A percentile compares a stretch with the other conserved stretches of the same genome.
Evolutionary conservation across 345 rosid genomes (phyloP).

Genomic region (Eucalyptus pauciflora): DNA sequence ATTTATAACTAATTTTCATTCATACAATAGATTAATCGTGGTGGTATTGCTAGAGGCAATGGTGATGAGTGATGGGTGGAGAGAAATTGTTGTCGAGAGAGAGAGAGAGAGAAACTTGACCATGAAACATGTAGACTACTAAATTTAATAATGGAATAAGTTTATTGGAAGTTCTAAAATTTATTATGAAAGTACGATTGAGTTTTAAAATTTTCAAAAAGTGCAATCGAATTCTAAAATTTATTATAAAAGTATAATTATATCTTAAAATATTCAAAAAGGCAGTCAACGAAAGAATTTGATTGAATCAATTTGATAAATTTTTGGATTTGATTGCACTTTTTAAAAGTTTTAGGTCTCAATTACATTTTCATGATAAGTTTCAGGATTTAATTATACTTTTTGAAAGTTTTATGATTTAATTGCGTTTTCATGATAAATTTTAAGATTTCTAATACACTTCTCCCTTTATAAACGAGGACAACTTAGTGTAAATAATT

Average conservation of each 20-base stretch:
- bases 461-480: background rate
- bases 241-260: accelerated
- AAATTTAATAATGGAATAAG: background rate
- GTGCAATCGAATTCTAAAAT: accelerated
- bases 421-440: too few relatives aligned
- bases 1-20: too few relatives aligned
- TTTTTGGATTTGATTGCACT: accelerated
- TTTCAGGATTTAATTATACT: accelerated
- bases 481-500: background rate
- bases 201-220: too few relatives aligned
- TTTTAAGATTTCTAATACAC: too few relatives aligned
- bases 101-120: background rate
- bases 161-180: too few relatives aligned
- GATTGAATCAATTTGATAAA: too few relatives aligned
- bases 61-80: too few relatives aligned
- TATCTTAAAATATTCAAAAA: too few relatives aligned
- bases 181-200: accelerated
- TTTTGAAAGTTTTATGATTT: accelerated
- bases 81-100: background rate
- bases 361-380: accelerated
- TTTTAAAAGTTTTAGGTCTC: accelerated
- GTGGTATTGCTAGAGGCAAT: too few relatives aligned
- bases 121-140: background rate
- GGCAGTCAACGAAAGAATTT: accelerated
- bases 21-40: background rate